Evolutionary conservation across 192 early-diverging fungal genomes (phyloP).

Genomic region (Podila horticola): DNA sequence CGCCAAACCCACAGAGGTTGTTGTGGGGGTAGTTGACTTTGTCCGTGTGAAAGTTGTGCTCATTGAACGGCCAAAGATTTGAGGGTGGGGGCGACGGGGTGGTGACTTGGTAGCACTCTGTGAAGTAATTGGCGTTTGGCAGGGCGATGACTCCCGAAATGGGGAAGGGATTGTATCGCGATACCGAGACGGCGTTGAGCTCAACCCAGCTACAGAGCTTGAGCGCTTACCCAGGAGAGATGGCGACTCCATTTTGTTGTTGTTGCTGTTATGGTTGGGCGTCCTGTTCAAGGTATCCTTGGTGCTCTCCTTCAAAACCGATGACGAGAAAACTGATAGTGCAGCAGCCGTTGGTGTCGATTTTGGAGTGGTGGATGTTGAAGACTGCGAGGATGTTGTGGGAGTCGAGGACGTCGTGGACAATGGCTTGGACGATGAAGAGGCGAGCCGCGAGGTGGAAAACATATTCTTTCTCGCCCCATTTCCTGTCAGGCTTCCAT

Average conservation of each 20-base stretch:
- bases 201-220: neutral
- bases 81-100: neutral
- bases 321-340: neutral
- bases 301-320: neutral
- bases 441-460: neutral
- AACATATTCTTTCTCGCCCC: slow-evolving; percentile 1
- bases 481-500: neutral
- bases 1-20: slow-evolving; percentile 23
- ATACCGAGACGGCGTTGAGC: neutral
- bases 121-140: neutral
- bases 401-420: neutral
- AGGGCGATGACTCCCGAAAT: neutral
- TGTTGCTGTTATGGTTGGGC: neutral
- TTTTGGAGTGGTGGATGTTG: neutral
- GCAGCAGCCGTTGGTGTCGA: neutral
- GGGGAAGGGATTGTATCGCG: neutral
- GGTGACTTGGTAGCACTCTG: neutral
- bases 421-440: neutral
- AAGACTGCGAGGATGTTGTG: neutral
- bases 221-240: neutral
- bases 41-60: neutral
- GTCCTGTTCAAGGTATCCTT: neutral
- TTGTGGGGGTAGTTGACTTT: slow-evolving; percentile 21
- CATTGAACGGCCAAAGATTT: neutral
- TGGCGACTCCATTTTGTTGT: neutral